These are phyloP conservation scores for Wickerhamiella vanderwaltii DNA, from an alignment of 805 yeast genomes.

Conservation along the genomic window DNA sequence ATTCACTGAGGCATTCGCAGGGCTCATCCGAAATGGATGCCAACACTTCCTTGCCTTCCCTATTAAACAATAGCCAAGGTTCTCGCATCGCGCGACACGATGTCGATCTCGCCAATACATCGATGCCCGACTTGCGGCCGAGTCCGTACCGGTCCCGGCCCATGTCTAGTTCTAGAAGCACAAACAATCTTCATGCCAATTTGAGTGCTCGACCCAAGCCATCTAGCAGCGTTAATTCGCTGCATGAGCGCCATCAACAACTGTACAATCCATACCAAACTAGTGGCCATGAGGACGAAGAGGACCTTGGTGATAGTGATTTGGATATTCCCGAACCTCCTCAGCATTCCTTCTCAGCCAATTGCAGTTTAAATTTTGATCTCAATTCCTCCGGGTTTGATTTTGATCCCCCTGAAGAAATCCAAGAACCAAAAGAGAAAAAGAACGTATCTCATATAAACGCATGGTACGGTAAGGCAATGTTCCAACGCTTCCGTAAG, in stretches of 20 bases:
- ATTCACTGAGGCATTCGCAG: not conserved
- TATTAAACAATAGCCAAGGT: not conserved
- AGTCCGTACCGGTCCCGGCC: constrained; percentile 2
- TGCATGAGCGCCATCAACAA: not conserved
- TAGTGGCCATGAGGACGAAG: not conserved
- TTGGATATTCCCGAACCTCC: constrained; percentile 10
- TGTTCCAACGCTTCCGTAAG: constrained; percentile 20
- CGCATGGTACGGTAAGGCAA: constrained; percentile 28
- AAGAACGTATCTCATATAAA: constrained; percentile 24
- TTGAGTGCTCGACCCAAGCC: not conserved
- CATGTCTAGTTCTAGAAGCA: not conserved
- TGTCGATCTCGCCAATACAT: constrained; percentile 1
- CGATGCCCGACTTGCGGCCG: constrained; percentile 10
- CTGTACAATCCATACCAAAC: too few relatives aligned
- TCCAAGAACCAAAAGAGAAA: constrained; percentile 8
- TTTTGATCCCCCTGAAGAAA: not conserved
- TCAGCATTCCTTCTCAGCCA: constrained; percentile 5
- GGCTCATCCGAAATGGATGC: not conserved
- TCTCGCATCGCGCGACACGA: not conserved
- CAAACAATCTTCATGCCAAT: not conserved
- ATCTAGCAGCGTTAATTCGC: not conserved
- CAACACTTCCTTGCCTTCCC: not conserved
- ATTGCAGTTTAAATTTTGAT: constrained; percentile 4
- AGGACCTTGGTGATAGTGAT: not conserved
- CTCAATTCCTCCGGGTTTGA: not conserved